These are phyloP conservation scores for Chlamydomonas urium DNA, from an alignment of 139 green algal genomes.

Conservation along the genomic window DNA sequence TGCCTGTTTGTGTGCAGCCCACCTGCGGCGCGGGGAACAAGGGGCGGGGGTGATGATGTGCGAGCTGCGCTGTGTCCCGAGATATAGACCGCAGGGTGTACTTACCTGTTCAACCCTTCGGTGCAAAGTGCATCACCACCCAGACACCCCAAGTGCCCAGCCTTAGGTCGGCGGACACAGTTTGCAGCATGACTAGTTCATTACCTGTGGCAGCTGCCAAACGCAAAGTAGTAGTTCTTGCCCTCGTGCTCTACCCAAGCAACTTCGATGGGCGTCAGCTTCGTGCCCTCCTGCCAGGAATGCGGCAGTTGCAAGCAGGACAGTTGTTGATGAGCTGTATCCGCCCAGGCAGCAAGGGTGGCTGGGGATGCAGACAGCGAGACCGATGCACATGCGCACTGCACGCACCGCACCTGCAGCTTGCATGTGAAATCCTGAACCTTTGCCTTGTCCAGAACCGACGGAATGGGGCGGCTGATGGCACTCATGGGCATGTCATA, in stretches of 20 bases:
- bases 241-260: slow-evolving; percentile 28
- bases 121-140: not conserved
- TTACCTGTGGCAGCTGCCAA: slow-evolving; percentile 36
- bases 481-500: slow-evolving; percentile 16
- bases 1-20: slow-evolving; percentile 30
- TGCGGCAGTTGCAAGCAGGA: too few species aligned
- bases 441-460: slow-evolving; percentile 3
- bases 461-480: not conserved
- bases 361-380: too few species aligned
- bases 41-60: too few species aligned
- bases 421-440: slow-evolving; percentile 7
- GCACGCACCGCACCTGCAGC: not conserved
- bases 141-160: not conserved
- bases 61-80: too few species aligned
- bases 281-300: slow-evolving; percentile 18
- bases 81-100: not conserved
- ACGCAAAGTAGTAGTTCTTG: slow-evolving; percentile 43
- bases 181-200: not conserved
- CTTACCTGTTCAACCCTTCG: not conserved
- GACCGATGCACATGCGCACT: not conserved
- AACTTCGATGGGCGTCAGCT: slow-evolving; percentile 45
- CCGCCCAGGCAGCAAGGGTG: too few species aligned
- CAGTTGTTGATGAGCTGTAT: too few species aligned
- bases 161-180: not conserved
- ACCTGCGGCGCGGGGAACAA: slow-evolving; percentile 9